Evolutionary conservation across 2,329 filamentous ascomycete genomes (phyloP).

Genomic region (Aspergillus sojae): DNA sequence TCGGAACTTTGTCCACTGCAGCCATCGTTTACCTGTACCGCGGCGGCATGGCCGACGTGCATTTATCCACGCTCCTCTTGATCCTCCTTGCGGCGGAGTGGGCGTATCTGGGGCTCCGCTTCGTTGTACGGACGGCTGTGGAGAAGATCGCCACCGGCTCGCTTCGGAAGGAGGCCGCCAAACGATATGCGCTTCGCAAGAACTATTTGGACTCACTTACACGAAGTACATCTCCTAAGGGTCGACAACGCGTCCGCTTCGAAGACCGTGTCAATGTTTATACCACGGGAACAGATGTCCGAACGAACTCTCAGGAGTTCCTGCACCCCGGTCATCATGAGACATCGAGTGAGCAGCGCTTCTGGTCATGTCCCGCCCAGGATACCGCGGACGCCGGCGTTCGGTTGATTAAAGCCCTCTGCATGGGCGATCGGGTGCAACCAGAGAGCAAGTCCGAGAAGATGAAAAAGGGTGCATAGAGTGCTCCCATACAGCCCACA

Average conservation of each 20-base stretch:
- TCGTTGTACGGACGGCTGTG: conserved; percentile 70
- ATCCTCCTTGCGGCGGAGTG: conserved; percentile 83
- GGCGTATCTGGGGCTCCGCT: conserved; percentile 73
- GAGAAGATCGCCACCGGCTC: conserved; percentile 80
- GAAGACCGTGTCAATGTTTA: conserved; percentile 38
- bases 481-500: background rate
- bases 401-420: conserved; percentile 52
- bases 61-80: conserved; percentile 75
- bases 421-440: conserved; percentile 10
- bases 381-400: conserved; percentile 56
- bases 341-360: conserved; percentile 50
- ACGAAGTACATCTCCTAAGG: conserved; percentile 12
- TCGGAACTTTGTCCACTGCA: conserved; percentile 84
- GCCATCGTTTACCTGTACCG: conserved; percentile 89
- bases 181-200: conserved; percentile 77
- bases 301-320: conserved; percentile 30
- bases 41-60: conserved; percentile 67
- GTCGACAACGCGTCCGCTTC: conserved; percentile 35
- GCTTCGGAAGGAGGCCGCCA: conserved; percentile 76
- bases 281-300: conserved; percentile 23
- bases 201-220: conserved; percentile 58
- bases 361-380: conserved; percentile 56
- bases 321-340: conserved; percentile 28
- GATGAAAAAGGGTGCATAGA: conserved; percentile 38
- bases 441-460: conserved; percentile 9